Base-by-base conservation (phyloP, 345 rosid species). In the Populus davidiana region DNA sequence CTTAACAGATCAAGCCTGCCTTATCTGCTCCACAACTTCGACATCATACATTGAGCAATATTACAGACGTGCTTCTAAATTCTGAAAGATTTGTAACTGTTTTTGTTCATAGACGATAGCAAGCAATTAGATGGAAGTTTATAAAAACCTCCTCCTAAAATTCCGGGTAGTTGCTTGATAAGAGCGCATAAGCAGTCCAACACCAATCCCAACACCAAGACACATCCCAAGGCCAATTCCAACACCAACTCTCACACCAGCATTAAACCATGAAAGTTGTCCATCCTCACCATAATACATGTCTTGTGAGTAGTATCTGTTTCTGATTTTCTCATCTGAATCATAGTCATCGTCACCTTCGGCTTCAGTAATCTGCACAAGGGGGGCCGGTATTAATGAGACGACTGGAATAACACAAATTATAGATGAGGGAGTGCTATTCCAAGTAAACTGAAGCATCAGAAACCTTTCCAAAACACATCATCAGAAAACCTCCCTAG, bases 171-270 rank as follows among this genome's bases (percentile, higher is more conserved):
- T 91, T 47, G 93, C 86, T 87, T 92, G 98, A 85, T 95, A 95
- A 1, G 99, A 91, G 9, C 94, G 95, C 97, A 95, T 91, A 61
- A 95, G 94, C 74, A 95, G 81, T 67, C 99, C 99, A 78, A 92
- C 97, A 63, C 99, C 99, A 78, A 95, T 85, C 68, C 99, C 98
- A 8, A 93, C 75, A 49, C 98, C 98, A 17, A 95, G 81, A 71
- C 99, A 95, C 98, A 91, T 90, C 44, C 98, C 98, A 5, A 93
- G 96, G 72, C 99, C 97, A 84, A 93, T 93, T 75, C 98, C 98
- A 38, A 93, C 98, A 73, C 98, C 98, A 33, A 93, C 98, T 87
- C 98, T 88, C 67, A 95, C 98, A 16, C 98, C 98, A 41, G 98
- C 93, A 76, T 93, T 95, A 76, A 93, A 92, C 99, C 96, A 93